phyloP scores from a whole-genome alignment of 495 filamentous ascomycete genomes.

The Cetradonia linearis region DNA sequence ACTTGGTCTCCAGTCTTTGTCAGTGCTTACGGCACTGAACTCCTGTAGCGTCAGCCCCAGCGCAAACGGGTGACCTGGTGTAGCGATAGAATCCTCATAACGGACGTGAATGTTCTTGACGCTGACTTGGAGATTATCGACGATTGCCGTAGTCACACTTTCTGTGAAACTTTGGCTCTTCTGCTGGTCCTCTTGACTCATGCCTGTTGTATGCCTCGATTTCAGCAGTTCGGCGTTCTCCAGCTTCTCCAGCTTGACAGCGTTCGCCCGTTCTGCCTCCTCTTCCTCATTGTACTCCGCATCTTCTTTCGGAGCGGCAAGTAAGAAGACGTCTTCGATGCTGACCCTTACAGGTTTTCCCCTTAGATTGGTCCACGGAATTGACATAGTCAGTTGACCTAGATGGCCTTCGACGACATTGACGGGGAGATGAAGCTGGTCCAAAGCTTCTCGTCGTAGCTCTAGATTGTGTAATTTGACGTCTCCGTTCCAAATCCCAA shows the following conservation, averaged over 20 bases:
- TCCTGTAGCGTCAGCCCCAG: constrained; percentile 84
- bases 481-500: constrained; percentile 97
- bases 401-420: constrained; percentile 95
- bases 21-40: constrained; percentile 91
- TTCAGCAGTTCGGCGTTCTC: constrained; percentile 91
- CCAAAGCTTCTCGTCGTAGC: constrained; percentile 84
- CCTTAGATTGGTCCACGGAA: constrained; percentile 92
- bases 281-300: constrained; percentile 87
- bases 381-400: constrained; percentile 77
- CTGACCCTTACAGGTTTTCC: constrained; percentile 88
- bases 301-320: constrained; percentile 91
- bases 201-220: constrained; percentile 81
- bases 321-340: constrained; percentile 91
- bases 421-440: constrained; percentile 88
- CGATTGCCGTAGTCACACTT: constrained; percentile 86
- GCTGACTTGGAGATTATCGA: constrained; percentile 93
- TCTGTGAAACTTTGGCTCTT: constrained; percentile 94
- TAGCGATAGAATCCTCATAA: constrained; percentile 95
- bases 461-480: constrained; percentile 88
- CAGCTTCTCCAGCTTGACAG: constrained; percentile 92
- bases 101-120: constrained; percentile 97
- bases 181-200: constrained; percentile 87
- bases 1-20: constrained; percentile 83
- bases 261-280: constrained; percentile 69
- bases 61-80: constrained; percentile 90